Conservation (phyloP, 306 rosid genomes). For the Senna siamea region DNA sequence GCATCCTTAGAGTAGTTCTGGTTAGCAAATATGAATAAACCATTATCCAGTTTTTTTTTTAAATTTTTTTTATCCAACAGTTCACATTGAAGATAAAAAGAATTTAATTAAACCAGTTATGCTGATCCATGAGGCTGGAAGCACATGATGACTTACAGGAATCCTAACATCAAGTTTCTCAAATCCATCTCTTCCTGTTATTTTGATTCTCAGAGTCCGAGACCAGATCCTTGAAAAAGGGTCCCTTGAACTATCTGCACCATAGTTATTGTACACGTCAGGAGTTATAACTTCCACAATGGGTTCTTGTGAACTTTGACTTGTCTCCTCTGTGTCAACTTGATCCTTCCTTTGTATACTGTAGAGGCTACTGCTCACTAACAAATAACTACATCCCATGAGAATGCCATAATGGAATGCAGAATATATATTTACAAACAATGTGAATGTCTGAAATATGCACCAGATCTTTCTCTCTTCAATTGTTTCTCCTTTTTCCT, state of each 20-base stretch:
- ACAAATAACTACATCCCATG: constrained; percentile 59
- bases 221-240: constrained; percentile 88
- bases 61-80: not conserved
- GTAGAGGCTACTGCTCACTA: constrained; percentile 76
- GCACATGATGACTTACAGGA: constrained; percentile 74
- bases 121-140: constrained; percentile 19
- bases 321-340: constrained; percentile 70
- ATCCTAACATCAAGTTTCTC: constrained; percentile 86
- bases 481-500: not conserved
- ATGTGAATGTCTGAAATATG: constrained; percentile 26
- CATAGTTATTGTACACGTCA: constrained; percentile 76
- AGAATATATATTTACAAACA: constrained; percentile 26
- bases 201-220: constrained; percentile 77
- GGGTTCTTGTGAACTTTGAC: constrained; percentile 69
- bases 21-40: constrained; percentile 16
- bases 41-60: not conserved
- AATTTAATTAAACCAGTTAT: not conserved
- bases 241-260: constrained; percentile 70
- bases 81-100: not conserved
- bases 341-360: constrained; percentile 62
- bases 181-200: constrained; percentile 89
- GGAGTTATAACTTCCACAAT: constrained; percentile 92
- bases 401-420: constrained; percentile 43
- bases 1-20: not conserved
- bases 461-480: constrained; percentile 17